These are phyloP conservation scores for Smittium culicis DNA, from an alignment of 371 early-diverging fungal species.

Conservation along the genomic window DNA sequence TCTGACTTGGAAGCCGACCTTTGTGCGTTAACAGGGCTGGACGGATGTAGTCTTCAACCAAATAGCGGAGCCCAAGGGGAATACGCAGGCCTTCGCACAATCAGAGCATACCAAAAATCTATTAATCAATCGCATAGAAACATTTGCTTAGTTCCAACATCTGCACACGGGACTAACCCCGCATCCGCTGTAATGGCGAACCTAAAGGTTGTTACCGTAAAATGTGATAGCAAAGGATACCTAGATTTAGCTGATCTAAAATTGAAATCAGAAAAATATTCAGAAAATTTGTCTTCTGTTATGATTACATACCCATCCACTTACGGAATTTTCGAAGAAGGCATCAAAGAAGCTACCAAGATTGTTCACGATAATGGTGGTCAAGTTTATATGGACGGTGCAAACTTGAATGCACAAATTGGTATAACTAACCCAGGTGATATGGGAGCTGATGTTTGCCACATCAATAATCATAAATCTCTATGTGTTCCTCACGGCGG, in stretches of 20 bases:
- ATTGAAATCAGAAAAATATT: constrained; percentile 71
- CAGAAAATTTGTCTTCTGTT: constrained; percentile 70
- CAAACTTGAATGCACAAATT: constrained; percentile 96
- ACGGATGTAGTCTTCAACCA: constrained; percentile 83
- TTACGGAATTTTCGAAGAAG: constrained; percentile 91
- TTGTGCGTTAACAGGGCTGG: constrained; percentile 84
- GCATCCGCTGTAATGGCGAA: constrained; percentile 96
- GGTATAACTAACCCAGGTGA: constrained; percentile 89
- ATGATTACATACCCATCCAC: constrained; percentile 98
- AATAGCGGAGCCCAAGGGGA: constrained; percentile 97
- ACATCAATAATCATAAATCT: constrained; percentile 96
- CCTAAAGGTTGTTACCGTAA: constrained; percentile 79
- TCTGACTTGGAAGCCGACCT: constrained; percentile 74
- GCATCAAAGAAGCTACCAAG: constrained; percentile 67
- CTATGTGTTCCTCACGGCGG: constrained; percentile 98
- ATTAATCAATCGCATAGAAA: constrained; percentile 70
- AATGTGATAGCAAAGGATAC: constrained; percentile 80
- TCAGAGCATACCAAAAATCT: constrained; percentile 76
- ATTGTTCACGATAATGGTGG: constrained; percentile 83
- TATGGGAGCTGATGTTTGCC: constrained; percentile 96
- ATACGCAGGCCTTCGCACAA: constrained; percentile 86
- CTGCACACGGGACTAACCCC: constrained; percentile 98
- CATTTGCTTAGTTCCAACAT: constrained; percentile 90
- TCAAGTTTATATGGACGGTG: constrained; percentile 98
- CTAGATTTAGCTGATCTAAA: constrained; percentile 77